phyloP scores from a whole-genome alignment of 345 rosid genomes.

The Corchorus olitorius region DNA sequence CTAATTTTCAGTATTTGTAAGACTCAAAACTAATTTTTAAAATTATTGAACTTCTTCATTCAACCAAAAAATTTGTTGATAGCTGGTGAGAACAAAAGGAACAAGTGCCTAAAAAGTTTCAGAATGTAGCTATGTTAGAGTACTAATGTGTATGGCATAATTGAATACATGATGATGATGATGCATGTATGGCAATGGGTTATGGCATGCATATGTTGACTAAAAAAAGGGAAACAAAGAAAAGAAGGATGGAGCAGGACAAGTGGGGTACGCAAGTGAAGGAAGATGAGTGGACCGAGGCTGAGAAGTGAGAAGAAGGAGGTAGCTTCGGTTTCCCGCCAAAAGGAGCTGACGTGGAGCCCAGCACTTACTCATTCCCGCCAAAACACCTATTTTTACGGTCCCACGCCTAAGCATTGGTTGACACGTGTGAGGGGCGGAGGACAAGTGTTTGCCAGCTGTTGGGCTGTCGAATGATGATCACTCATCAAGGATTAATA shows the following conservation, averaged over 20 bases:
- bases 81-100: too few relatives aligned
- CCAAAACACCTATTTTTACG: neutral
- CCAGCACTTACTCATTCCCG: conserved; percentile 11
- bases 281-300: conserved; percentile 26
- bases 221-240: neutral
- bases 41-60: too few relatives aligned
- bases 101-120: too few relatives aligned
- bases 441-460: conserved; percentile 20
- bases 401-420: neutral
- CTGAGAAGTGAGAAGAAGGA: neutral
- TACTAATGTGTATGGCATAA: neutral
- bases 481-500: neutral
- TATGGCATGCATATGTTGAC: conserved; percentile 3
- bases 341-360: conserved; percentile 33
- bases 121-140: too few relatives aligned
- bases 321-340: conserved; percentile 43
- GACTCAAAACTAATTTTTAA: too few relatives aligned
- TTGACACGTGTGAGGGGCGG: conserved; percentile 17
- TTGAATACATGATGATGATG: neutral
- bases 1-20: too few relatives aligned
- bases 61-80: too few relatives aligned
- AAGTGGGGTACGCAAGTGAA: conserved; percentile 30
- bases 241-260: neutral
- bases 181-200: neutral
- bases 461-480: neutral